These are phyloP conservation scores for Calocybe cyanea DNA, from an alignment of 768 basidiomycete genomes.

Conservation along the genomic window DNA sequence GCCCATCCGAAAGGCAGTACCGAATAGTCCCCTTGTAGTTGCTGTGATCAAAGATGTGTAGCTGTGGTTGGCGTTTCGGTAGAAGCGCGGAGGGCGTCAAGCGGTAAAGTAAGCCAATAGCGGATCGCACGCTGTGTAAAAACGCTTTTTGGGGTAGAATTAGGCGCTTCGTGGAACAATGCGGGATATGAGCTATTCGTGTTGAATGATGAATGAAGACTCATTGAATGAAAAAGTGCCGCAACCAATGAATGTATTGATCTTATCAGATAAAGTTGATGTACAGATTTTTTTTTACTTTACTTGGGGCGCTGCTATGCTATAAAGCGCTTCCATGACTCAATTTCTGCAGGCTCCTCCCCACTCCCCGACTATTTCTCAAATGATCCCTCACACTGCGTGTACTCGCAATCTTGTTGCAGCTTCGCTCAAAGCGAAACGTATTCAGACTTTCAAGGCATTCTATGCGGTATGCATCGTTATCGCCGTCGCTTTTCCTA, in stretches of 20 bases:
- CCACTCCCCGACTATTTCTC: conserved; percentile 10
- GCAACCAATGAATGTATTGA: conserved; percentile 9
- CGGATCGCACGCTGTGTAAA: conserved; percentile 17
- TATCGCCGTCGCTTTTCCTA: neutral
- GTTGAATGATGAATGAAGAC: neutral
- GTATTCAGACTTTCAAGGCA: conserved; percentile 42
- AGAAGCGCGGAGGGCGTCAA: neutral
- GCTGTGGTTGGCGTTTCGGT: neutral
- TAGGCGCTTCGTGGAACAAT: conserved; percentile 9
- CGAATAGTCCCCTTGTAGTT: conserved; percentile 28
- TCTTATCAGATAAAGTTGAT: conserved; percentile 33
- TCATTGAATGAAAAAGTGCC: conserved; percentile 2
- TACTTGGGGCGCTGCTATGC: conserved; percentile 17
- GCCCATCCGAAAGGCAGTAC: conserved; percentile 19
- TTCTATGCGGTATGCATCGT: conserved; percentile 48
- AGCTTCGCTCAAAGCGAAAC: conserved; percentile 30
- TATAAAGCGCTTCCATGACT: conserved; percentile 31
- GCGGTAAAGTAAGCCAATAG: conserved; percentile 15
- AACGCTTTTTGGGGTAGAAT: conserved; percentile 1
- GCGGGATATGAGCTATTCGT: conserved; percentile 28
- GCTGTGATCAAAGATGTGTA: conserved; percentile 1
- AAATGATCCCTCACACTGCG: conserved; percentile 36
- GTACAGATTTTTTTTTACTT: conserved; percentile 13
- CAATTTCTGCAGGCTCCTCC: conserved; percentile 18
- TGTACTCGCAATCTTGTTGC: conserved; percentile 28